Evolutionary conservation across 768 basidiomycete genomes (phyloP), one percentile per base, ranked within the genome.

Genomic region (Pholiota conissans): DNA sequence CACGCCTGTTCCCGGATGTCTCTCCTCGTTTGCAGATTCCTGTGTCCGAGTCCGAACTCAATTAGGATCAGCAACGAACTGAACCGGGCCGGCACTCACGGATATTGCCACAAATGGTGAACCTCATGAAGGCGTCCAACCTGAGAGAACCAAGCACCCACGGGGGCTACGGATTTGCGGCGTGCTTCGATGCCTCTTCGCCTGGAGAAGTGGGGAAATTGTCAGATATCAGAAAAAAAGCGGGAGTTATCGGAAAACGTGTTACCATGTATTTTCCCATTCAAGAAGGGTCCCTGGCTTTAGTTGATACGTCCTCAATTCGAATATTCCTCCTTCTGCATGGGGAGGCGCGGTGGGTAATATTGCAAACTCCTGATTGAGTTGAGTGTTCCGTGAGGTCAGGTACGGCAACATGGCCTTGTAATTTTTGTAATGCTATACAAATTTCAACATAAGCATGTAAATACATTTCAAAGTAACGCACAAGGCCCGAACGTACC

Each of bases 41-140:
- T 91, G 59, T 50, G 51, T 6, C n/a, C n/a, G n/a, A n/a, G 35
- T 46, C 6, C 5, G 29, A 55, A 55, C 61, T 58, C 55, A 55
- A 45, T 58, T 22, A 49, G 49, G 56, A 56, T 49, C 52, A 60
- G 37, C 55, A 52, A 47, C 57, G 60, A 45, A 16, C 18, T 50
- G 14, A 54, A 20, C 50, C 48, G 11, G 47, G 45, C 29, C 5
- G 49, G 26, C 58, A 81, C 87, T 69, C 66, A 93, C 92, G 87
- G 87, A 70, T 96, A 96, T 74, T 98, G 95, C 96, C 96, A 98
- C 75, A 98, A 84, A 74, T 98, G 96, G 69, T 98, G 91, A 7
- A 97, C 96, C 63, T 92, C 83, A 67, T 93, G 89, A 53, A 93
- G 77, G 48, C 89, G 82, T 51, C 92, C 92, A 47, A 92, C 79